These are phyloP conservation scores for Bombardia bombarda DNA, from an alignment of 495 filamentous ascomycete species.

Conservation along the genomic window DNA sequence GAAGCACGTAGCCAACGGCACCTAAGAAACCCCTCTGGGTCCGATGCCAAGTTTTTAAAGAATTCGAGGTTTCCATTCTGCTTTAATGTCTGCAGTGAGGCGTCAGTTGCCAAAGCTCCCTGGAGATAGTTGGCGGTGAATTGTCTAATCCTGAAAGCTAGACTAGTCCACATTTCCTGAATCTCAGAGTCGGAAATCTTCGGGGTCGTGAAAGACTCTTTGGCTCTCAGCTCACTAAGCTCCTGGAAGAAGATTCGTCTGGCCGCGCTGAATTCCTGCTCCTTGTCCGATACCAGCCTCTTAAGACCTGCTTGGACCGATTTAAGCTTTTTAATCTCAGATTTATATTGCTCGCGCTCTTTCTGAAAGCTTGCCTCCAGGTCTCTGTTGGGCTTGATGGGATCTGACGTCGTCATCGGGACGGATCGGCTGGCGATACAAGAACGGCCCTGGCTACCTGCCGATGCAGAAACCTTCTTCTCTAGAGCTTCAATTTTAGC, in stretches of 20 bases:
- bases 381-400: background rate
- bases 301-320: background rate
- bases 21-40: background rate
- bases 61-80: too few relatives aligned
- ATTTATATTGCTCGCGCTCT: background rate
- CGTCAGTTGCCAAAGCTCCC: too few relatives aligned
- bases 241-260: background rate
- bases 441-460: too few relatives aligned
- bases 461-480: too few relatives aligned
- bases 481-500: background rate
- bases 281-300: too few relatives aligned
- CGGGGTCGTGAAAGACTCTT: background rate
- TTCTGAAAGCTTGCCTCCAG: background rate
- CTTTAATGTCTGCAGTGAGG: too few relatives aligned
- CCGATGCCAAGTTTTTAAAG: background rate
- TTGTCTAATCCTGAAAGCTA: slow-evolving; percentile 4
- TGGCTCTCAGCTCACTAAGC: background rate
- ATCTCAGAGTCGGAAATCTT: slow-evolving; percentile 1
- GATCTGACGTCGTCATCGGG: too few relatives aligned
- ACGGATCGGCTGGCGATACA: too few relatives aligned
- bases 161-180: slow-evolving; percentile 2
- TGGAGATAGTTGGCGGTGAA: slow-evolving; percentile 1
- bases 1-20: background rate
- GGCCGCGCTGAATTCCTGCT: background rate
- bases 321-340: background rate